Base-by-base conservation (phyloP, 2,329 filamentous ascomycete genomes). In the Scolecobasidium constrictum region DNA sequence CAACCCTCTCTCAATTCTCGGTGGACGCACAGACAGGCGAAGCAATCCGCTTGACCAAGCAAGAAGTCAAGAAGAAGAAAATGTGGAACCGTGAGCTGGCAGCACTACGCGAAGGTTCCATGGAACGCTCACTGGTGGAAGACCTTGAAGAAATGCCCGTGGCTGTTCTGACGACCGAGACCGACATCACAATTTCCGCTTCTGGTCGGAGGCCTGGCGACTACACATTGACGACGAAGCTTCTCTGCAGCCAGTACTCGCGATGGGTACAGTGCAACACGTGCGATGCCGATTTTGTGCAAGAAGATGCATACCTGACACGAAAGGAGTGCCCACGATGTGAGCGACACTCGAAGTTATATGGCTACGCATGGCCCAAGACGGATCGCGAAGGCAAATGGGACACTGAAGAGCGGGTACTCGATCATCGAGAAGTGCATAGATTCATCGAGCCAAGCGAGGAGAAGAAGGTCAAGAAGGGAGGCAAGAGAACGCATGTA, bases 311-410 rank as follows among this genome's bases (percentile, higher is more conserved):
- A 0, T 95, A 94, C 59, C 81, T 81, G 50, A 95, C 88, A 1
- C 78, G 82, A 41, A 79, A 83, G 38, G 82, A 86, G 13, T 98
- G 92, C 58, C 88, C 86, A 3, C 78, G 92, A 5, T 98, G 92
- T 60, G 92, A 98, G 64, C 77, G 92, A 1, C 92, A 98, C 57
- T 93, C 85, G 13, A 96, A 94, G 65, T 67, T 98, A 1, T 98
- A 96, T 58, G 93, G 93, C 0, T 95, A 84, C 56, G 72, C 83
- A 45, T 98, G 92, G 92, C 92, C 92, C 4, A 95, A 98, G 67
- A 96, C 92, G 0, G 83, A 94, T 46, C 82, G 73, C 48, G 78
- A 82, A 19, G 85, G 85, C 1, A 77, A 77, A 13, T 61, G 74
- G 16, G 92, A 96, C 56, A 79, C 75, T 6, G 72, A 78, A 48